Evolutionary conservation across 352 stramenopile species (phyloP).

Genomic region (Peronospora farinosa): DNA sequence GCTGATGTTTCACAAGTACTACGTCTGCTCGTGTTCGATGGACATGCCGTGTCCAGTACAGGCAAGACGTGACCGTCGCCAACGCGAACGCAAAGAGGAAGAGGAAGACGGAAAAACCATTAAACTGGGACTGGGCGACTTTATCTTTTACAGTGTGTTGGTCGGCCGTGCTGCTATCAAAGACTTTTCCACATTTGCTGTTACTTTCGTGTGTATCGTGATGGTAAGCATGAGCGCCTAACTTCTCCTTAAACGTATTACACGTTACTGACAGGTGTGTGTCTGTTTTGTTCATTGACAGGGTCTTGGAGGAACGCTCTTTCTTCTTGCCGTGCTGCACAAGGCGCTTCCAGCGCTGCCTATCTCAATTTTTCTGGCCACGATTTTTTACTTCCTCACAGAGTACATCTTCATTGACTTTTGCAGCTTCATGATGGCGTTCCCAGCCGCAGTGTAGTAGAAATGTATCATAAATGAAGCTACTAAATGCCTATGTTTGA

Average conservation of each 20-base stretch:
- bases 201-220: conserved; percentile 91
- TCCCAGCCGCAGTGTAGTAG: conserved; percentile 45
- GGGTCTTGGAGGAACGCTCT: conserved; percentile 91
- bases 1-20: conserved; percentile 85
- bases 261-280: background rate
- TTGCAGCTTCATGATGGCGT: conserved; percentile 72
- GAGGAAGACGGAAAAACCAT: conserved; percentile 81
- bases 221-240: conserved; percentile 56
- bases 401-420: conserved; percentile 81
- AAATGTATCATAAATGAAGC: conserved; percentile 17
- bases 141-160: conserved; percentile 99
- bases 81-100: conserved; percentile 51
- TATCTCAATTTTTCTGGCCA: conserved; percentile 88
- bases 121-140: conserved; percentile 93
- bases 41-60: conserved; percentile 72
- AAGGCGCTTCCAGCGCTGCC: conserved; percentile 93
- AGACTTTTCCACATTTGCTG: conserved; percentile 93
- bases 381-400: conserved; percentile 79
- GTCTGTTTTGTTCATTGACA: conserved; percentile 22
- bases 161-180: conserved; percentile 93
- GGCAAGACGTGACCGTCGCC: conserved; percentile 47
- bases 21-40: conserved; percentile 76
- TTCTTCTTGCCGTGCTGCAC: conserved; percentile 91
- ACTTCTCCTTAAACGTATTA: background rate
- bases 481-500: conserved; percentile 9